Evolutionary conservation across 192 early-diverging fungal species (phyloP), one percentile per base, ranked within the genome.

Genomic region (Coemansia sp.): DNA sequence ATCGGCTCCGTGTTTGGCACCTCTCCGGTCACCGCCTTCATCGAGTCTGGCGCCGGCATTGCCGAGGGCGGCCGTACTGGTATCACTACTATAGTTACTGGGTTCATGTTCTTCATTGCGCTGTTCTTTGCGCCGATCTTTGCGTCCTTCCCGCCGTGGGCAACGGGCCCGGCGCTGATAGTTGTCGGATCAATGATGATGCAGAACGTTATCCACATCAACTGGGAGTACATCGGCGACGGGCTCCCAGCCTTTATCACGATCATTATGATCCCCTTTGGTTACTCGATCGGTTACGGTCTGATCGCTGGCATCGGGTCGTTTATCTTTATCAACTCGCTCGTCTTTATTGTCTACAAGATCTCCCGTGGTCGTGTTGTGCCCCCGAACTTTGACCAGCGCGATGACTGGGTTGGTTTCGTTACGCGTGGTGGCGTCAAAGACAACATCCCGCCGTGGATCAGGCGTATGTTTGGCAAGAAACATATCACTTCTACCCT

Each of bases 121-220:
- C 75, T 93, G 35, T 92, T 93, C 84, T 91, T 93, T 63, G 84
- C 91, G 0, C 92, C 92, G 23, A 90, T 93, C 73, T 91, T 92
- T 65, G 91, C 91, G 9, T 85, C 86, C 19, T 89, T 93, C 77
- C 92, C 91, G 41, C 89, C 91, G 4, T 92, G 91, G 89, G 87
- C 92, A 29, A 92, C 92, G 1, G 90, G 91, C 4, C 91, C 92
- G 2, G 92, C 92, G 8, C 76, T 93, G 53, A 87, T 93, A 67
- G 60, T 87, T 20, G 89, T 93, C 9, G 92, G 92, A 29, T 87
- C 87, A 9, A 80, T 93, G 88, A 93, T 93, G 92, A 80, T 87
- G 43, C 79, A 85, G 20, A 83, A 81, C 22, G 83, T 91, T 11
- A 68, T 84, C 2, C 70, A 88, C 61, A 88, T 93, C 76, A 93